phyloP scores from a whole-genome alignment of 495 filamentous ascomycete species.

The Trichoderma reesei region DNA sequence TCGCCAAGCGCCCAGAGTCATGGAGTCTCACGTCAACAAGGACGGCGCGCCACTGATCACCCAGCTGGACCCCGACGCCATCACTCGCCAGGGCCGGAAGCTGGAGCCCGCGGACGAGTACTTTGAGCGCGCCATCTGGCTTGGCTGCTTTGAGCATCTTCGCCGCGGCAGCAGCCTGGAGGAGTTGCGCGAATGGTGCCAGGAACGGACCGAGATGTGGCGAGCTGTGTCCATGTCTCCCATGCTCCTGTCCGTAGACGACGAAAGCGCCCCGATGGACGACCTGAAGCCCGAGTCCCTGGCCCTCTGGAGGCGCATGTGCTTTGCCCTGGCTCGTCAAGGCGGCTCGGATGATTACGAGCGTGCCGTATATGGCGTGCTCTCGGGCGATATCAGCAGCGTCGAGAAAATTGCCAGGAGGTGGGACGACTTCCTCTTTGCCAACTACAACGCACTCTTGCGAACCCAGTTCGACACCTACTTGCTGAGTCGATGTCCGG shows the following conservation, averaged over 20 bases:
- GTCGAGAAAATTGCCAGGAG: slow-evolving; percentile 65
- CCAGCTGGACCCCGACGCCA: slow-evolving; percentile 90
- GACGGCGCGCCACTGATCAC: slow-evolving; percentile 53
- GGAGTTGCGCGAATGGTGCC: slow-evolving; percentile 71
- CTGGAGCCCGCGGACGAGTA: slow-evolving; percentile 73
- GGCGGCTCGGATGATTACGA: slow-evolving; percentile 66
- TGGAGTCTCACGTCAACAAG: slow-evolving; percentile 47
- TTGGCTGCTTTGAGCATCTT: slow-evolving; percentile 81
- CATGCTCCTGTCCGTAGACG: slow-evolving; percentile 35
- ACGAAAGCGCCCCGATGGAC: slow-evolving; percentile 26
- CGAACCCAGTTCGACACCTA: slow-evolving; percentile 57
- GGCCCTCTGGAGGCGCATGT: slow-evolving; percentile 71
- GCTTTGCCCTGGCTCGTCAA: slow-evolving; percentile 61
- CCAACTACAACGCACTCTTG: slow-evolving; percentile 74
- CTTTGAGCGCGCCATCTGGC: slow-evolving; percentile 80
- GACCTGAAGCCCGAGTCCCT: slow-evolving; percentile 37
- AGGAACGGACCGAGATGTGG: slow-evolving; percentile 72
- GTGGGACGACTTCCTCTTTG: slow-evolving; percentile 90
- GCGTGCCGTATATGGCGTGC: slow-evolving; percentile 76
- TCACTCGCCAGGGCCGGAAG: slow-evolving; percentile 60
- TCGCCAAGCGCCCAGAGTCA: slow-evolving; percentile 44
- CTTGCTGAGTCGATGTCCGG: slow-evolving; percentile 37
- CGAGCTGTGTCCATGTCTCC: slow-evolving; percentile 61
- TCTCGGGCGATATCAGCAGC: slow-evolving; percentile 71
- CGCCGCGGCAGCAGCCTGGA: slow-evolving; percentile 62